Conservation (phyloP, 2,329 filamentous ascomycete genomes). For the Penicillium sp. region DNA sequence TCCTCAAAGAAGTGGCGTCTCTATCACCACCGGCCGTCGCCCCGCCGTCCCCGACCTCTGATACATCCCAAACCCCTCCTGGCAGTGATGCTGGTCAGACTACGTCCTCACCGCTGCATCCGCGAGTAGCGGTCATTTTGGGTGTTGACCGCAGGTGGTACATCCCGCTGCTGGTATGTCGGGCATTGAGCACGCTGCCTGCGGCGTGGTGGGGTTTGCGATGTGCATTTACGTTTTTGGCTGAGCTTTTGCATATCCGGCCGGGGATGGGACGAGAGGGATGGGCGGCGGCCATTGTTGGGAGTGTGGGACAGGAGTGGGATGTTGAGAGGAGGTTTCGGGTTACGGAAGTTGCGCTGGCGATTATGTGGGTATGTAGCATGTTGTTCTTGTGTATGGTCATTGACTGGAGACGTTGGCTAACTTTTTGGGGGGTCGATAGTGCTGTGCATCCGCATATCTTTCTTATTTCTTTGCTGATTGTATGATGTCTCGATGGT, state of each 20-base stretch:
- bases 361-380: conserved; percentile 70
- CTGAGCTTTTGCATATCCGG: conserved; percentile 60
- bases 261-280: conserved; percentile 49
- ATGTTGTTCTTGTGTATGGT: conserved; percentile 20
- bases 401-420: conserved; percentile 3
- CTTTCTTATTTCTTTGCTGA: conserved; percentile 83
- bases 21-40: conserved; percentile 30
- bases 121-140: conserved; percentile 76
- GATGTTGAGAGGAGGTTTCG: conserved; percentile 55
- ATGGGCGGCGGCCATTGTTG: conserved; percentile 44
- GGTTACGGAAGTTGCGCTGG: conserved; percentile 71
- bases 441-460: conserved; percentile 75
- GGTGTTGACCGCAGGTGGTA: conserved; percentile 75
- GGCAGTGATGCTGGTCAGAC: conserved; percentile 36
- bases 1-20: conserved; percentile 38
- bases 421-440: conserved; percentile 8
- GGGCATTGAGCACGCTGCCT: conserved; percentile 72
- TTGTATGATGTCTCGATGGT: conserved; percentile 83
- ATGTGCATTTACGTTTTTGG: conserved; percentile 68
- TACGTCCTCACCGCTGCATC: conserved; percentile 60
- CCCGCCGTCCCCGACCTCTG: conserved; percentile 37
- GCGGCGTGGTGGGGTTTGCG: conserved; percentile 73
- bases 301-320: conserved; percentile 45
- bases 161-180: conserved; percentile 70
- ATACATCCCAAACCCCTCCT: conserved; percentile 34